Percentiles rank a stretch among this genome's conserved stretches.
Evolutionary conservation across 2,329 filamentous ascomycete genomes (phyloP).

Genomic region (Dothistroma pini): DNA sequence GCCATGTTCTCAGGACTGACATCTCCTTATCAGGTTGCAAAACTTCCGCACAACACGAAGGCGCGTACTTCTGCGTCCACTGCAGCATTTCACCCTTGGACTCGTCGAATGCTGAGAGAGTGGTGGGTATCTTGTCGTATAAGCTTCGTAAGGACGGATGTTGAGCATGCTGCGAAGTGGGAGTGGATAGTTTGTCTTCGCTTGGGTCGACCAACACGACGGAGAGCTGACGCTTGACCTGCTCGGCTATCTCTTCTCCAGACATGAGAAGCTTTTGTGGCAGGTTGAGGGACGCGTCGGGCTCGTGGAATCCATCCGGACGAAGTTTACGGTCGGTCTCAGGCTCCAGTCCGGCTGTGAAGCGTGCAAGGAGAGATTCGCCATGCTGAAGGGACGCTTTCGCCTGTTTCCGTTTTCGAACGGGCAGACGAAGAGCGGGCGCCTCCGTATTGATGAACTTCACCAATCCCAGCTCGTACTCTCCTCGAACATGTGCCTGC

Average conservation of each 20-base stretch:
- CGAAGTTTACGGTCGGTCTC: slow-evolving; percentile 23
- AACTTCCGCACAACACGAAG: slow-evolving; percentile 63
- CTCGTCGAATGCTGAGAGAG: slow-evolving; percentile 74
- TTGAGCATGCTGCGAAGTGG: slow-evolving; percentile 13
- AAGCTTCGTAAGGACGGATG: slow-evolving; percentile 61
- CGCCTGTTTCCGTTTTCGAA: slow-evolving; percentile 37
- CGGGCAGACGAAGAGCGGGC: slow-evolving; percentile 13
- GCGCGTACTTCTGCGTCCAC: slow-evolving; percentile 86
- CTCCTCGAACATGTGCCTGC: slow-evolving; percentile 60
- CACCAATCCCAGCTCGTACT: not conserved
- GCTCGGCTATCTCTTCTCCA: slow-evolving; percentile 40
- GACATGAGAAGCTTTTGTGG: slow-evolving; percentile 32
- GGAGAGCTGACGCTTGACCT: slow-evolving; percentile 30
- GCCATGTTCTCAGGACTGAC: slow-evolving; percentile 72
- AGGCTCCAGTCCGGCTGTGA: slow-evolving; percentile 18
- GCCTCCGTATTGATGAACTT: not conserved
- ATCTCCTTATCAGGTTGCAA: slow-evolving; percentile 72
- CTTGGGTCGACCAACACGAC: slow-evolving; percentile 8
- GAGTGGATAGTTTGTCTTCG: slow-evolving; percentile 16
- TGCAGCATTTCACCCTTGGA: slow-evolving; percentile 67
- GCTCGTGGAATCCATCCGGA: slow-evolving; percentile 35
- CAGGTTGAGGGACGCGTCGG: slow-evolving; percentile 26
- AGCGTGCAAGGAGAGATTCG: slow-evolving; percentile 25
- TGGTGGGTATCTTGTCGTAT: slow-evolving; percentile 57
- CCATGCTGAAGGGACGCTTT: slow-evolving; percentile 23